These are phyloP conservation scores for Colletotrichum endophyticum DNA, from an alignment of 2,329 filamentous ascomycete species.

Conservation along the genomic window DNA sequence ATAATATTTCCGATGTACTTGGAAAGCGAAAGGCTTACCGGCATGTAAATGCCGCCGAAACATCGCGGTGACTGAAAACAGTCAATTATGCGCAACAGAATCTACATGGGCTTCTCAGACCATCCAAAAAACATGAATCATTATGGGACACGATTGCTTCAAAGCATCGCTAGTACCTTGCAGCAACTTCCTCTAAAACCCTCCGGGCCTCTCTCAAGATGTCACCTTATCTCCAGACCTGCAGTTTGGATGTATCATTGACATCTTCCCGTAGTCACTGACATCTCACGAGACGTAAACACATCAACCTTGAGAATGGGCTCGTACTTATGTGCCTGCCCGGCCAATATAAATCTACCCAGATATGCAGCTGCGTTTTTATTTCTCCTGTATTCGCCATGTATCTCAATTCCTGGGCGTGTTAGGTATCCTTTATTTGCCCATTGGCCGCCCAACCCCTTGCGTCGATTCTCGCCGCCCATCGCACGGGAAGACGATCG, in stretches of 20 bases:
- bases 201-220: background rate
- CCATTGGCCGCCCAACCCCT: background rate
- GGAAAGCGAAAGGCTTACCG: background rate
- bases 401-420: background rate
- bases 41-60: background rate
- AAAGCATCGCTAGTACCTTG: background rate
- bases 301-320: background rate
- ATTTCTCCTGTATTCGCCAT: background rate
- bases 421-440: background rate
- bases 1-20: too few relatives aligned
- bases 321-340: background rate
- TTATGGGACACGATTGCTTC: rapidly evolving
- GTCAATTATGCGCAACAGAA: background rate
- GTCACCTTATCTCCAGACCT: background rate
- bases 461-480: background rate
- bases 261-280: background rate
- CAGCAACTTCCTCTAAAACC: rapidly evolving
- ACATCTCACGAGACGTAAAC: background rate
- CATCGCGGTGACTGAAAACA: background rate
- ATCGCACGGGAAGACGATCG: background rate
- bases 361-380: background rate
- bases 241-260: background rate
- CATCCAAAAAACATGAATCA: background rate
- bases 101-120: background rate
- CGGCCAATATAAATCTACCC: background rate